These are phyloP conservation scores for Pseudogymnoascus sp. DNA, from an alignment of 2,329 filamentous ascomycete species.

Conservation along the genomic window DNA sequence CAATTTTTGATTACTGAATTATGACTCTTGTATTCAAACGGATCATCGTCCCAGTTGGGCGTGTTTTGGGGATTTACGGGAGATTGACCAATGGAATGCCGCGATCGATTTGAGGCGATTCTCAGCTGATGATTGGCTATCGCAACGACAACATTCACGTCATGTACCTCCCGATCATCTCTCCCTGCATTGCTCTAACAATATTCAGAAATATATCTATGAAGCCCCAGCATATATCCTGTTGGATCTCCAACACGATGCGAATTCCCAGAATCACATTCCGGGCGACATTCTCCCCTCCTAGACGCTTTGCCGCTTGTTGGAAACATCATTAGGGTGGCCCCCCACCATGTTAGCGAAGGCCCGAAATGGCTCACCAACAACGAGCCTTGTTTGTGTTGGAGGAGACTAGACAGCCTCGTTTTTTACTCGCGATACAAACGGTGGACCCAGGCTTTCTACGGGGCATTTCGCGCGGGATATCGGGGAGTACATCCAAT, in stretches of 20 bases:
- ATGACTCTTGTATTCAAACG: not conserved
- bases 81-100: slow-evolving; percentile 1
- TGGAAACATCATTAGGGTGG: not conserved
- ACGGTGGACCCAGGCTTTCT: slow-evolving; percentile 7
- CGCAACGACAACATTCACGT: not conserved
- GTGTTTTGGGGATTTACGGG: not conserved
- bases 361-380: not conserved
- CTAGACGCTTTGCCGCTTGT: not conserved
- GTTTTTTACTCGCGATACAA: not conserved
- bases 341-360: not conserved
- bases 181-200: not conserved
- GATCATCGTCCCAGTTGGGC: not conserved
- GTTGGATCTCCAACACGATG: not conserved
- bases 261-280: not conserved
- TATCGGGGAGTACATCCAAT: not conserved
- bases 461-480: not conserved
- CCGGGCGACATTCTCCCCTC: not conserved
- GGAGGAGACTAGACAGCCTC: slow-evolving; percentile 5
- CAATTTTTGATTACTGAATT: not conserved
- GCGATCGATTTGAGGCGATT: not conserved
- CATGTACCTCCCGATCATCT: slow-evolving; percentile 2
- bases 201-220: slow-evolving; percentile 7
- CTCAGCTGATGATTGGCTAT: not conserved
- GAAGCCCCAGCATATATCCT: not conserved
- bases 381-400: not conserved